Base-by-base conservation (phyloP, 2,329 filamentous ascomycete species). In the Aspergillus jensenii region DNA sequence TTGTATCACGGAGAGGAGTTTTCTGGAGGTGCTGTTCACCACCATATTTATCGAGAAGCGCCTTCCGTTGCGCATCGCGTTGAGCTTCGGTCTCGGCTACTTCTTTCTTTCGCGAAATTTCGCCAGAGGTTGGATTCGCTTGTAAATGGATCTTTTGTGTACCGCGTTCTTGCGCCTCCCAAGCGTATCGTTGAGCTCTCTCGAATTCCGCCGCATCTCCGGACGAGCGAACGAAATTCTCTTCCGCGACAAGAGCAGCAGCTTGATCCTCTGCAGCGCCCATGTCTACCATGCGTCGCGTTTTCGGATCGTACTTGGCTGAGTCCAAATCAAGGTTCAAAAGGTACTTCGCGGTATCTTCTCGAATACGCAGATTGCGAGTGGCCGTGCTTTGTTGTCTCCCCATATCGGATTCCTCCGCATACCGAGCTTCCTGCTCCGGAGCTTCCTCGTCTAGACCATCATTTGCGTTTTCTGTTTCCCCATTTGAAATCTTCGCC, bases 251-350 rank as follows among this genome's bases (percentile, higher is more conserved):
- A 6, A 96, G 76, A 31, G 89, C 86, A 7, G 93, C 90, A 3
- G 90, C 90, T 65, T 88, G 88, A 77, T 96, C 91, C 21, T 85
- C 85, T 33, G 88, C 90, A 6, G 90, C 91, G 48, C 92, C 91
- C 62, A 86, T 87, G 70, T 96, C 91, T 21, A 96, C 89, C 82
- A 99, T 91, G 8, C 90, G 89, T 67, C 95, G 85, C 12, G 93
- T 97, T 73, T 99, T 99, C 0, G 95, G 95, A 70, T 99, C 93
- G 76, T 99, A 99, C 74, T 96, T 96, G 2, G 96, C 95, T 1
- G 93, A 97, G 69, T 99, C 95, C 3, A 96, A 82, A 71, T 99
- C 95, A 27, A 99, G 84, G 71, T 98, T 98, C 8, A 97, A 80
- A 3, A 99, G 82, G 72, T 99, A 99, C 70, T 97, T 98, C 21